phyloP scores from a whole-genome alignment of 192 early-diverging fungal genomes.

The Coemansia sp. region DNA sequence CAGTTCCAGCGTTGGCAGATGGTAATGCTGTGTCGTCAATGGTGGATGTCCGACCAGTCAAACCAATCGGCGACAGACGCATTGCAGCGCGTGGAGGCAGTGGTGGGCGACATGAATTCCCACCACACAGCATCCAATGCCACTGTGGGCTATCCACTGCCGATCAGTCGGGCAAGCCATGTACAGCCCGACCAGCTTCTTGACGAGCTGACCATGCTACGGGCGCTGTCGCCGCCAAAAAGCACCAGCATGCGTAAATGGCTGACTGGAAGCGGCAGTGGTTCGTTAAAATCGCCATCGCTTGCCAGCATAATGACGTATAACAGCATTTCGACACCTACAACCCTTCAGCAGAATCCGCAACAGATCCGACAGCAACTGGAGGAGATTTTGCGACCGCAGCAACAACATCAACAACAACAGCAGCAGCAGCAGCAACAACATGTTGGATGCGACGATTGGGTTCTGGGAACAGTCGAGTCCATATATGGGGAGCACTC shows the following conservation, averaged over 20 bases:
- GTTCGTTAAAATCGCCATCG: slow-evolving; percentile 13
- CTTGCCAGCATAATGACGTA: slow-evolving; percentile 3
- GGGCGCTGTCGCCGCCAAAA: slow-evolving; percentile 4
- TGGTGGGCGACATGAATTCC: neutral
- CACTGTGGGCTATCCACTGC: slow-evolving; percentile 5
- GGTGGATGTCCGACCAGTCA: slow-evolving; percentile 46
- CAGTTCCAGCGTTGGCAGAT: slow-evolving; percentile 47
- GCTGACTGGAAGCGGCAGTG: slow-evolving; percentile 14
- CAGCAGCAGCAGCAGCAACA: slow-evolving; percentile 13
- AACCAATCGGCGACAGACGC: slow-evolving; percentile 45
- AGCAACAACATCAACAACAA: slow-evolving; percentile 6
- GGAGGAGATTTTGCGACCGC: slow-evolving; percentile 2
- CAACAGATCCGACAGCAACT: slow-evolving; percentile 1
- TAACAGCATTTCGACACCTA: neutral
- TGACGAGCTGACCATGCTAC: neutral
- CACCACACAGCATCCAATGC: neutral
- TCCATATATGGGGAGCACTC: slow-evolving; percentile 23
- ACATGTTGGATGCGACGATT: slow-evolving; percentile 16
- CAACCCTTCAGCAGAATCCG: neutral
- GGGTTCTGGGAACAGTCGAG: slow-evolving; percentile 14
- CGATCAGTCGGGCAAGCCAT: neutral
- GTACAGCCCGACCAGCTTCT: slow-evolving; percentile 1
- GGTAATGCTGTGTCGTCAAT: slow-evolving; percentile 43
- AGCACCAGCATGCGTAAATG: slow-evolving; percentile 24
- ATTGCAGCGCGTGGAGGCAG: slow-evolving; percentile 28